Percentiles rank a stretch among this genome's conserved stretches.
These are phyloP conservation scores for Nannochloris sp. DNA, from an alignment of 139 green algal genomes.

Conservation along the genomic window DNA sequence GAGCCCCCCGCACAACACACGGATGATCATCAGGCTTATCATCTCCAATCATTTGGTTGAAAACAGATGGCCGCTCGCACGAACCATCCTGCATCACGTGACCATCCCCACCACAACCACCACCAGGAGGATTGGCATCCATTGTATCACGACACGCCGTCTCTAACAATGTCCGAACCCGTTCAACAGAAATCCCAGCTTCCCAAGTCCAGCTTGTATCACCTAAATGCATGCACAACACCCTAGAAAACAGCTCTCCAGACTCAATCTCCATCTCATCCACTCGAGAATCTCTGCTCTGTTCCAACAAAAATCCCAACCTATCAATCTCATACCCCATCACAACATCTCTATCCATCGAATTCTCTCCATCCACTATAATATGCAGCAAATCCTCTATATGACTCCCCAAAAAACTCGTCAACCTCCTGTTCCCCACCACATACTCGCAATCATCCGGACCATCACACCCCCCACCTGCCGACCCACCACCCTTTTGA, in stretches of 20 bases:
- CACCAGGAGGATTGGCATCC: too few relatives aligned
- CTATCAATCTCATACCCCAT: conserved; percentile 52
- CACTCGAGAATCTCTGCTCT: background rate
- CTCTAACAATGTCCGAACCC: too few relatives aligned
- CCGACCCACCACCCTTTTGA: too few relatives aligned
- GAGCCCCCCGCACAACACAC: conserved; percentile 41
- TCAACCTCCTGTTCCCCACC: conserved; percentile 16
- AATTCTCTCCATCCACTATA: conserved; percentile 6
- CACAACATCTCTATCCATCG: conserved; percentile 25
- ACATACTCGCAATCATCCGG: too few relatives aligned
- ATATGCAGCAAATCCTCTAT: conserved; percentile 26
- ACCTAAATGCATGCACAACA: too few relatives aligned
- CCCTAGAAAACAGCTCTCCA: too few relatives aligned
- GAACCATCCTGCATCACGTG: background rate
- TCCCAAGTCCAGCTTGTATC: too few relatives aligned
- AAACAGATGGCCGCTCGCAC: background rate
- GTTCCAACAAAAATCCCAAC: conserved; percentile 47
- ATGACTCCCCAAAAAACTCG: conserved; percentile 26
- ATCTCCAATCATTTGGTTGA: background rate
- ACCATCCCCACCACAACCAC: too few relatives aligned
- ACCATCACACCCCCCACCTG: too few relatives aligned
- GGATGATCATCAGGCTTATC: background rate
- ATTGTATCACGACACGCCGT: too few relatives aligned
- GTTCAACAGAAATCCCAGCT: too few relatives aligned
- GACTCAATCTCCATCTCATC: background rate